phyloP scores from a whole-genome alignment of 2,329 filamentous ascomycete species.

The Kalmusia sp. region DNA sequence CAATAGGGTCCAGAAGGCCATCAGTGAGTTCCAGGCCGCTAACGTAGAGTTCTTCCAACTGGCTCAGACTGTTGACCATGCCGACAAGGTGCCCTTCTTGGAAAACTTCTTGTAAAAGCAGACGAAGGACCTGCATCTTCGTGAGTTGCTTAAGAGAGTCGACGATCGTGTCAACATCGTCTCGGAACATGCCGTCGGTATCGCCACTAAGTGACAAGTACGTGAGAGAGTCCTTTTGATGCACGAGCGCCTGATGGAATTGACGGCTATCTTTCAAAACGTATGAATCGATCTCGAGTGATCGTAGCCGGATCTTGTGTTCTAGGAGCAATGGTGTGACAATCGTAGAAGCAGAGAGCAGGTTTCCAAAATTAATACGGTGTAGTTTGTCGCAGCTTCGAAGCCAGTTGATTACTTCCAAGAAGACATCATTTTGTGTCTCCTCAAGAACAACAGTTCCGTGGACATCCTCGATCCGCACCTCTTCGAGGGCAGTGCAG shows the following conservation, averaged over 20 bases:
- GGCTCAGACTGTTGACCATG: constrained; percentile 54
- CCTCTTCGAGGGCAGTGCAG: constrained; percentile 57
- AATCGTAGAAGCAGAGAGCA: constrained; percentile 62
- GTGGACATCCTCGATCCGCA: constrained; percentile 57
- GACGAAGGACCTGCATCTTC: constrained; percentile 61
- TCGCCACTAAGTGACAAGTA: constrained; percentile 56
- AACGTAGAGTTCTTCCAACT: constrained; percentile 64
- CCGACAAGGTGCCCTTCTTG: constrained; percentile 56
- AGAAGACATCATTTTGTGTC: constrained; percentile 60
- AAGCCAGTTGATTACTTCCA: constrained; percentile 62
- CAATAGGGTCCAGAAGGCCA: constrained; percentile 53
- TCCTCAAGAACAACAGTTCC: constrained; percentile 56
- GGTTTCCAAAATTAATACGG: constrained; percentile 58
- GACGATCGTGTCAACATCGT: constrained; percentile 58
- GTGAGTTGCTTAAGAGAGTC: constrained; percentile 60
- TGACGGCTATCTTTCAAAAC: constrained; percentile 55
- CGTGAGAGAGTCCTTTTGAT: constrained; percentile 60
- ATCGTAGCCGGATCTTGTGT: constrained; percentile 55
- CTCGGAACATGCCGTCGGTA: constrained; percentile 53
- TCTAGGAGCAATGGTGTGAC: constrained; percentile 58
- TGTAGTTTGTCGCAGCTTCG: constrained; percentile 59
- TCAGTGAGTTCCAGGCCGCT: constrained; percentile 63
- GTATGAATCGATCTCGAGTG: constrained; percentile 59
- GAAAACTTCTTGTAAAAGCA: constrained; percentile 61
- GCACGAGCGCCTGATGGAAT: constrained; percentile 61